phyloP scores from a whole-genome alignment of 2,329 filamentous ascomycete species.

The Helotiales sp. region DNA sequence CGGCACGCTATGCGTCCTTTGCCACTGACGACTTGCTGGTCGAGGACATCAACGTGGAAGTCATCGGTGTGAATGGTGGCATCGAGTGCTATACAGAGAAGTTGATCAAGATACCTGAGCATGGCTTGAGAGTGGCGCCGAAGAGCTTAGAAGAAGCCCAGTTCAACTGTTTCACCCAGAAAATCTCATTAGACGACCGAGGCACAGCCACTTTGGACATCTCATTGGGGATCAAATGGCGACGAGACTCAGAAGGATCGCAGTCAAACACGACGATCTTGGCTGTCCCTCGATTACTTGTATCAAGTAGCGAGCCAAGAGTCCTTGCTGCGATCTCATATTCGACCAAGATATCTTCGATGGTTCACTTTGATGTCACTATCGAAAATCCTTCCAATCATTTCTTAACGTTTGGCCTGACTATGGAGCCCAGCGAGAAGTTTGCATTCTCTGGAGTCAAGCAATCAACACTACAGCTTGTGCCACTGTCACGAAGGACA shows the following conservation, averaged over 20 bases:
- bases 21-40: conserved; percentile 62
- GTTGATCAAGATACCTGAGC: conserved; percentile 36
- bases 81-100: conserved; percentile 56
- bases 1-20: conserved; percentile 74
- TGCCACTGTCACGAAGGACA: conserved; percentile 75
- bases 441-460: conserved; percentile 94
- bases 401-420: conserved; percentile 88
- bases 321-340: conserved; percentile 62
- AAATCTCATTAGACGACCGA: conserved; percentile 78
- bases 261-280: conserved; percentile 64
- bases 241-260: conserved; percentile 45
- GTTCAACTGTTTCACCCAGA: conserved; percentile 75
- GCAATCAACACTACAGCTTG: conserved; percentile 73
- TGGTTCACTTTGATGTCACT: conserved; percentile 58
- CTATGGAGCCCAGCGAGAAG: conserved; percentile 88
- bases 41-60: conserved; percentile 63
- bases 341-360: conserved; percentile 34
- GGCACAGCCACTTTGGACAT: conserved; percentile 73
- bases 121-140: conserved; percentile 55
- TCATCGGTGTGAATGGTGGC: conserved; percentile 61
- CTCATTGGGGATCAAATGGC: conserved; percentile 76
- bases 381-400: conserved; percentile 95
- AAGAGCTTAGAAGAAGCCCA: conserved; percentile 70
- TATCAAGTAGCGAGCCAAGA: conserved; percentile 82
- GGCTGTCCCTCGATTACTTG: conserved; percentile 74